Percentiles rank a stretch among this genome's conserved stretches.
These are phyloP conservation scores for Pseudogymnoascus sp. DNA, from an alignment of 2,329 filamentous ascomycete genomes.

Conservation along the genomic window DNA sequence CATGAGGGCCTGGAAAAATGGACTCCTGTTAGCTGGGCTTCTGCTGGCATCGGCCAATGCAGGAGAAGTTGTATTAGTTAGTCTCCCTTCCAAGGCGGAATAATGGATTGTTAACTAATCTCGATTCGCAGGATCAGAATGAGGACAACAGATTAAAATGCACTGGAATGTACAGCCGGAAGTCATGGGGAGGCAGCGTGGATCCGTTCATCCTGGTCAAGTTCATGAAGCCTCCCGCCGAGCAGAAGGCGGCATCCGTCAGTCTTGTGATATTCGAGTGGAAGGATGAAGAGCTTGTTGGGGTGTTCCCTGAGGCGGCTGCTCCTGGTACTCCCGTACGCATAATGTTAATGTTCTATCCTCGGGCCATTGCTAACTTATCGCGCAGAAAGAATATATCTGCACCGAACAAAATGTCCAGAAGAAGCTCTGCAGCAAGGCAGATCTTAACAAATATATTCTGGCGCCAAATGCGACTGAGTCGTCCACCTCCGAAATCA, in stretches of 20 bases:
- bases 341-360: not conserved
- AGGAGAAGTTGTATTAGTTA: constrained; percentile 52
- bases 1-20: constrained; percentile 50
- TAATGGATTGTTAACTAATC: not conserved
- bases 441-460: constrained; percentile 79
- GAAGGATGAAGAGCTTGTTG: constrained; percentile 74
- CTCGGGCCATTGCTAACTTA: constrained; percentile 27
- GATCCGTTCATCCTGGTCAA: constrained; percentile 86
- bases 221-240: constrained; percentile 54
- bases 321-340: constrained; percentile 1
- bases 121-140: constrained; percentile 56
- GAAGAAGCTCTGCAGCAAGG: constrained; percentile 63
- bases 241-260: constrained; percentile 55
- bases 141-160: constrained; percentile 76
- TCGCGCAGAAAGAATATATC: constrained; percentile 54
- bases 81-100: constrained; percentile 17
- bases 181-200: constrained; percentile 76
- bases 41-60: constrained; percentile 47
- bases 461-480: constrained; percentile 68
- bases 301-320: constrained; percentile 50
- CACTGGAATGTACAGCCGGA: constrained; percentile 84
- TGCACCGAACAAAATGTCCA: constrained; percentile 68
- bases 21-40: constrained; percentile 45
- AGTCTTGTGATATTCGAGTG: constrained; percentile 92
- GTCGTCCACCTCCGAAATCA: constrained; percentile 61